These are phyloP conservation scores for Sphaerulina musiva DNA, from an alignment of 2,329 filamentous ascomycete genomes.

Conservation along the genomic window DNA sequence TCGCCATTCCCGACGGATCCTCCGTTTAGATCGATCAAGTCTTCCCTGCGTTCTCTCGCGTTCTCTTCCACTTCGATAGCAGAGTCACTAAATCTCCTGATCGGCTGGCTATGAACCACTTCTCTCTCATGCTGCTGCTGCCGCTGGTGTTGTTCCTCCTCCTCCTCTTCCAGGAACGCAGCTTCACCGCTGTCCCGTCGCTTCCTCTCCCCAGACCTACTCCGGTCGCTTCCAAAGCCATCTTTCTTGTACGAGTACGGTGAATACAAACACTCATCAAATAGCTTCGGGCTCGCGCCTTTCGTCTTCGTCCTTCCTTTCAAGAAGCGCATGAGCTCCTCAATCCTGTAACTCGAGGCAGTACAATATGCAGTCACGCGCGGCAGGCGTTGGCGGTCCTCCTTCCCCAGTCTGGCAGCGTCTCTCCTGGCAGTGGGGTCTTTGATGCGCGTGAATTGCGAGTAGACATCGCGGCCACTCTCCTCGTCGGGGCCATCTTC, in stretches of 20 bases:
- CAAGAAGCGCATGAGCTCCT: constrained; percentile 80
- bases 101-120: constrained; percentile 31
- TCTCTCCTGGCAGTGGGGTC: constrained; percentile 88
- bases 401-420: constrained; percentile 86
- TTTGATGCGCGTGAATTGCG: constrained; percentile 95
- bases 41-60: constrained; percentile 32
- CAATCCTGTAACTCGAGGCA: constrained; percentile 83
- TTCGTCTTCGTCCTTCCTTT: constrained; percentile 74
- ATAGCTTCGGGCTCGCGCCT: constrained; percentile 79
- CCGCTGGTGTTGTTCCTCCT: neutral
- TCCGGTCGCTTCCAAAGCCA: constrained; percentile 22
- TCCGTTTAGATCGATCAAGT: constrained; percentile 32
- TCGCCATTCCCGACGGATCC: constrained; percentile 3
- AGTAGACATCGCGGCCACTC: constrained; percentile 90
- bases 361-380: constrained; percentile 96
- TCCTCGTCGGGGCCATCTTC: constrained; percentile 77
- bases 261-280: constrained; percentile 96
- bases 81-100: constrained; percentile 67
- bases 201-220: constrained; percentile 23
- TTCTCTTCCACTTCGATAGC: constrained; percentile 60
- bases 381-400: constrained; percentile 78
- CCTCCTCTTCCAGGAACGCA: constrained; percentile 9
- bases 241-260: constrained; percentile 68
- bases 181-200: constrained; percentile 15
- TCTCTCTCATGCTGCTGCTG: constrained; percentile 10